These are phyloP conservation scores for Plasmodium vinckei DNA, from an alignment of 169 alveolate genomes.

Conservation along the genomic window DNA sequence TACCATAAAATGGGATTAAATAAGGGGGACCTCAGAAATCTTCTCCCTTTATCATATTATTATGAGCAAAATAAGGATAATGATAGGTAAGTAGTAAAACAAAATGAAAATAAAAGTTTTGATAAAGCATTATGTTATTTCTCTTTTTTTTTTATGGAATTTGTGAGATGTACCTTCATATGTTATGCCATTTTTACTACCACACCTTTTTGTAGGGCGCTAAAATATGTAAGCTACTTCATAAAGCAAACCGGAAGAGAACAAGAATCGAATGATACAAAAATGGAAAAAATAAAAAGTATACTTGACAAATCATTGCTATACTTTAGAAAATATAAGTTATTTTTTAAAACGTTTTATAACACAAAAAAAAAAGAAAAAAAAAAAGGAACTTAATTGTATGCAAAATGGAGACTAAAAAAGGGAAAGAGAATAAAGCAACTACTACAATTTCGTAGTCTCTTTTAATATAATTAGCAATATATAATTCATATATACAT, in stretches of 20 bases:
- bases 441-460: too few species aligned
- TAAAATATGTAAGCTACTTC: constrained; percentile 46
- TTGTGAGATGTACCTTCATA: neutral
- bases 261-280: constrained; percentile 26
- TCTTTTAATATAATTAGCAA: too few species aligned
- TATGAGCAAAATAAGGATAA: constrained; percentile 35
- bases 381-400: neutral
- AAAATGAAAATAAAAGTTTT: neutral
- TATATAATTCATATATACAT: too few species aligned
- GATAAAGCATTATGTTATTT: neutral
- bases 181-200: neutral
- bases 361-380: constrained; percentile 33
- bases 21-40: constrained; percentile 58
- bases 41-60: constrained; percentile 29
- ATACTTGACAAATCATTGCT: constrained; percentile 26
- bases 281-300: constrained; percentile 34
- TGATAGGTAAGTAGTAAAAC: constrained; percentile 17
- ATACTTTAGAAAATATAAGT: constrained; percentile 64
- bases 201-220: constrained; percentile 31
- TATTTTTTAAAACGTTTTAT: constrained; percentile 61
- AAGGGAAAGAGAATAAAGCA: too few species aligned
- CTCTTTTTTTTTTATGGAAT: neutral
- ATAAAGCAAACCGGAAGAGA: constrained; percentile 56
- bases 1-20: constrained; percentile 42
- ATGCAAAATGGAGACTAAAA: too few species aligned